These are phyloP conservation scores for Aureobasidium melanogenum DNA, from an alignment of 2,329 filamentous ascomycete species.

Conservation along the genomic window DNA sequence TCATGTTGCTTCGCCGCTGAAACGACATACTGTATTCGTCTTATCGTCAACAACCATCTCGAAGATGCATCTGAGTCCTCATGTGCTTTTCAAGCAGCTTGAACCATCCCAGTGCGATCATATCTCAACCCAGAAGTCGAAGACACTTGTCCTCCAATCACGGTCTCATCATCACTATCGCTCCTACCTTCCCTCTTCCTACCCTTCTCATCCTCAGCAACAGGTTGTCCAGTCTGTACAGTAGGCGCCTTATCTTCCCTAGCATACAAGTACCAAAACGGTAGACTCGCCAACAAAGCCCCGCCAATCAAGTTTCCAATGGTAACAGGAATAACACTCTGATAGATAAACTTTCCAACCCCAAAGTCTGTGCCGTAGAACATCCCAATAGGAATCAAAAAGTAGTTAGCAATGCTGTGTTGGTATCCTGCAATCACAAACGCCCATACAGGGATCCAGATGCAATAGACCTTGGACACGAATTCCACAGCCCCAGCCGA, in stretches of 20 bases:
- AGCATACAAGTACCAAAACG: slow-evolving; percentile 9
- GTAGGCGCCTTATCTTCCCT: neutral
- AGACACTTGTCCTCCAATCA: neutral
- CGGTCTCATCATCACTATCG: neutral
- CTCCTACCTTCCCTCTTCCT: neutral
- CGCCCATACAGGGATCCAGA: slow-evolving; percentile 20
- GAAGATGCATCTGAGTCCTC: too few species aligned
- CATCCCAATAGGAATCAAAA: slow-evolving; percentile 19
- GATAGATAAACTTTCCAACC: slow-evolving; percentile 32
- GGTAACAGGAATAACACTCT: slow-evolving; percentile 15
- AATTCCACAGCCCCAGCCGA: slow-evolving; percentile 16
- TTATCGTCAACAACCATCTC: too few species aligned
- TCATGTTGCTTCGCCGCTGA: too few species aligned
- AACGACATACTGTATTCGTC: too few species aligned
- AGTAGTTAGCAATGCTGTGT: slow-evolving; percentile 22
- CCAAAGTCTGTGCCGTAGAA: slow-evolving; percentile 28
- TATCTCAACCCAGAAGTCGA: neutral
- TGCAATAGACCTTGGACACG: slow-evolving; percentile 20
- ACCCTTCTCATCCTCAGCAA: neutral
- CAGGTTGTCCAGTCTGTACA: neutral
- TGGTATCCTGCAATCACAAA: slow-evolving; percentile 19
- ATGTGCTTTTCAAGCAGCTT: neutral
- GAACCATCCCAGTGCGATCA: neutral
- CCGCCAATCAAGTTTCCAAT: slow-evolving; percentile 15
- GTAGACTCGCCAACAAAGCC: neutral